phyloP scores from a whole-genome alignment of 495 filamentous ascomycete species.

The Penicillium salamii region DNA sequence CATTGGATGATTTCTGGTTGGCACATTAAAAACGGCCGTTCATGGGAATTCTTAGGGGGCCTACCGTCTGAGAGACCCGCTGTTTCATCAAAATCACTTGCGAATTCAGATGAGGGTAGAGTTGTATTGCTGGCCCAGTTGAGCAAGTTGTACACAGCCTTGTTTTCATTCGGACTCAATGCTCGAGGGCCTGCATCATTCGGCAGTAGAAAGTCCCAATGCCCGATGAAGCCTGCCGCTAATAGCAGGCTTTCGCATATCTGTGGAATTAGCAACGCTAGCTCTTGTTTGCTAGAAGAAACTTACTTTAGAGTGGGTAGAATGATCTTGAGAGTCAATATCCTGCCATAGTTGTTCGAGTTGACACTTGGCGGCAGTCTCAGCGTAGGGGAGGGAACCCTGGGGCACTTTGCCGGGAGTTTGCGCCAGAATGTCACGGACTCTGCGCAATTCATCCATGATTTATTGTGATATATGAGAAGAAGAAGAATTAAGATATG shows the following conservation, averaged over 20 bases:
- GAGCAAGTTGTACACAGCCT: constrained; percentile 28
- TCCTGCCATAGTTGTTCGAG: constrained; percentile 32
- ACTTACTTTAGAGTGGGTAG: constrained; percentile 23
- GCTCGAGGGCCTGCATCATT: constrained; percentile 11
- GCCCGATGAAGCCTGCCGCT: constrained; percentile 23
- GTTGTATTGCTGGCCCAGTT: constrained; percentile 33
- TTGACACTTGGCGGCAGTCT: constrained; percentile 4
- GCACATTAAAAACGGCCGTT: background rate
- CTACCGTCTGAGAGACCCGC: constrained; percentile 21
- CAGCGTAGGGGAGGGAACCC: background rate
- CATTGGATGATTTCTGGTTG: constrained; percentile 16
- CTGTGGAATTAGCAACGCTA: constrained; percentile 19
- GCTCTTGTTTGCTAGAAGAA: background rate
- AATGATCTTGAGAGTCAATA: constrained; percentile 23
- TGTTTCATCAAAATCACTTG: constrained; percentile 24
- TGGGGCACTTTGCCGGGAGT: constrained; percentile 8
- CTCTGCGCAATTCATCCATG: constrained; percentile 38
- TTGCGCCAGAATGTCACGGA: constrained; percentile 24
- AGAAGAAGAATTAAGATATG: background rate
- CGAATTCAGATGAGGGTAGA: constrained; percentile 37
- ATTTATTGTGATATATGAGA: background rate
- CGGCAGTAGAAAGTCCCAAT: constrained; percentile 11
- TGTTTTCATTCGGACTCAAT: constrained; percentile 23
- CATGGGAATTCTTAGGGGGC: background rate
- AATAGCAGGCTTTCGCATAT: constrained; percentile 31